Evolutionary conservation across 2,329 filamentous ascomycete genomes (phyloP), one percentile per base, ranked within the genome.

Genomic region (Penicillium sumatraense): DNA sequence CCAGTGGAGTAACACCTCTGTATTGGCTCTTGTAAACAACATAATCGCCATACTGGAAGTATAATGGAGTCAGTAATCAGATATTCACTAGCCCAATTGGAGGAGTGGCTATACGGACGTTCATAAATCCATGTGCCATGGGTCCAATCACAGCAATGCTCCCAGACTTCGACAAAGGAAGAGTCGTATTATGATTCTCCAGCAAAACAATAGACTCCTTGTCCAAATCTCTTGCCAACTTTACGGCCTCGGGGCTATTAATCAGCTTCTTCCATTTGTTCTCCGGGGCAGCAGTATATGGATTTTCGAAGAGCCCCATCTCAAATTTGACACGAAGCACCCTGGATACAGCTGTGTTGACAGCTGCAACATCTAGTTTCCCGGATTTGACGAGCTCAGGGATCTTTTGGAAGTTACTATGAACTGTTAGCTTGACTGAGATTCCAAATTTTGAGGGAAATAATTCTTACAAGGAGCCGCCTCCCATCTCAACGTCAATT

Each of bases 401-500:
- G 49, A 91, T 90, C 31, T 80, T 82, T 60, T 85, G 80, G 66
- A 86, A 88, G 68, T 86, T 90, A 76, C 71, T 74, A 33, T 36
- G n/a, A 1, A 1, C 1, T 3, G 36, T 63, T 35, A 68, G 56
- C 24, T 14, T 18, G 13, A 24, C 10, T 18, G 5, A 5, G 2
- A 1, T 29, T 13, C 23, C 8, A 10, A 13, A 4, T 8, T 2
- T 36, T 20, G 16, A 20, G 40, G 18, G 5, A 5, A 9, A 27
- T 26, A 13, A 20, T 2, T 36, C 71, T 60, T 60, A 74, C 71
- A 84, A 91, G 18, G 85, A 87, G 18, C 89, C 89, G 35, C 89
- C 88, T 11, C 89, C 89, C 89, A 91, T 91, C 65, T 91, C 89
- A 11, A 89, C 68, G 41, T 91, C 89, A 47, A 86, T 88, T 3